Conservation (phyloP, 192 early-diverging fungal species). For the Chytriomyces sp. region DNA sequence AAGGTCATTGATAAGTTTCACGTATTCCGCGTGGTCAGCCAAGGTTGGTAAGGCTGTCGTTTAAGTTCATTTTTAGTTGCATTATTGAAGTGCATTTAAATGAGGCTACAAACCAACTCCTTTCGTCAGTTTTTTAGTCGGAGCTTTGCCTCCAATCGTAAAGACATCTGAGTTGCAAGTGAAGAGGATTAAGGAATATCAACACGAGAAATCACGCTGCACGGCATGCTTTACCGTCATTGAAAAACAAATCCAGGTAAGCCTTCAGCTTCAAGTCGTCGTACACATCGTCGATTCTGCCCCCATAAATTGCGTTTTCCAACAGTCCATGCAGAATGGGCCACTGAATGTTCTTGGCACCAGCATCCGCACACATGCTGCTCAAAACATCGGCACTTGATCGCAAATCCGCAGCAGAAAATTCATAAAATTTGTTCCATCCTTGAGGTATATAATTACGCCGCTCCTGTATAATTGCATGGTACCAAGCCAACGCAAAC, state of each 20-base stretch:
- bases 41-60: conserved; percentile 40
- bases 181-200: not conserved
- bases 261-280: conserved; percentile 56
- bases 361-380: conserved; percentile 38
- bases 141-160: conserved; percentile 40
- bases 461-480: conserved; percentile 65
- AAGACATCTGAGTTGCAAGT: conserved; percentile 46
- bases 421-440: conserved; percentile 71
- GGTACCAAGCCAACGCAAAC: conserved; percentile 66
- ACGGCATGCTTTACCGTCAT: conserved; percentile 50
- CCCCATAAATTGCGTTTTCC: conserved; percentile 68
- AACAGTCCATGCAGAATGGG: conserved; percentile 55
- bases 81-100: conserved; percentile 6
- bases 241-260: conserved; percentile 58
- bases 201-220: not conserved
- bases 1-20: conserved; percentile 47
- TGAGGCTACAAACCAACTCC: conserved; percentile 34
- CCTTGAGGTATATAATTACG: conserved; percentile 66
- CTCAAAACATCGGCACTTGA: conserved; percentile 57
- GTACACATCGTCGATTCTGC: conserved; percentile 57
- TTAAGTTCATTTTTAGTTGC: not conserved
- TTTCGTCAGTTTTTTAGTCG: conserved; percentile 53
- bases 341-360: conserved; percentile 52
- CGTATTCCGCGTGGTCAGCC: conserved; percentile 48
- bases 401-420: conserved; percentile 61